These are phyloP conservation scores for Stagonosporopsis cucurbitacearum DNA, from an alignment of 2,329 filamentous ascomycete species.

Conservation along the genomic window DNA sequence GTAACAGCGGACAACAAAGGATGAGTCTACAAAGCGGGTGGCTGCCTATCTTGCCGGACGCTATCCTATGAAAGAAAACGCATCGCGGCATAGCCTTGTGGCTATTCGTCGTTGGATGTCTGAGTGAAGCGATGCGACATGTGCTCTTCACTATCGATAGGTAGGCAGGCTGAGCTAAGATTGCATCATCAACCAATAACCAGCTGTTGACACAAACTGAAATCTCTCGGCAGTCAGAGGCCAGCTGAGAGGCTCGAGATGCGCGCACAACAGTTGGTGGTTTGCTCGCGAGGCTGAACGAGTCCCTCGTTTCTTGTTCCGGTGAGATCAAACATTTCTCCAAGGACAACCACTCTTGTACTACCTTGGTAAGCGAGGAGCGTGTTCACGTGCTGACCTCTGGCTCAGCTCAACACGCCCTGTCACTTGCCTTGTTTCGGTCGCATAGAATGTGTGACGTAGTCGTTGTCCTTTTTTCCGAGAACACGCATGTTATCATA, in stretches of 20 bases:
- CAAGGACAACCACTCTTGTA: slow-evolving; percentile 1
- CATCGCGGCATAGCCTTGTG: slow-evolving; percentile 6
- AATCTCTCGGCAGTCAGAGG: not conserved
- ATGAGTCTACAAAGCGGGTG: not conserved
- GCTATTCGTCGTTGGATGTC: slow-evolving; percentile 4
- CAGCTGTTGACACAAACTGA: not conserved
- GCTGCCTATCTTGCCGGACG: not conserved
- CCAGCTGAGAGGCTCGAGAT: slow-evolving; percentile 4
- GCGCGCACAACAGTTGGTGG: not conserved
- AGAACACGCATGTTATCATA: not conserved
- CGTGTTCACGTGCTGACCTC: not conserved
- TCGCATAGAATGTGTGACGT: not conserved
- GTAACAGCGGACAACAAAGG: not conserved
- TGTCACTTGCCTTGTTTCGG: not conserved
- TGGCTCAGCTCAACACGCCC: not conserved
- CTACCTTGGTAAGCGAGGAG: not conserved
- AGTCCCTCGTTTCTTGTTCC: slow-evolving; percentile 13
- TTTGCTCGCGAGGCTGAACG: slow-evolving; percentile 10
- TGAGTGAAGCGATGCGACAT: slow-evolving; percentile 14
- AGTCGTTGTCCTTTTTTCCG: not conserved
- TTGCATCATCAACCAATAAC: slow-evolving; percentile 15
- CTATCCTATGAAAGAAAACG: not conserved
- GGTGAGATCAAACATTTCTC: slow-evolving; percentile 8
- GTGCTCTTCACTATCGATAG: slow-evolving; percentile 16
- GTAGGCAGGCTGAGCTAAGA: slow-evolving; percentile 18